Base-by-base conservation (phyloP, 306 rosid species). In the Sechiopsis laciniata region DNA sequence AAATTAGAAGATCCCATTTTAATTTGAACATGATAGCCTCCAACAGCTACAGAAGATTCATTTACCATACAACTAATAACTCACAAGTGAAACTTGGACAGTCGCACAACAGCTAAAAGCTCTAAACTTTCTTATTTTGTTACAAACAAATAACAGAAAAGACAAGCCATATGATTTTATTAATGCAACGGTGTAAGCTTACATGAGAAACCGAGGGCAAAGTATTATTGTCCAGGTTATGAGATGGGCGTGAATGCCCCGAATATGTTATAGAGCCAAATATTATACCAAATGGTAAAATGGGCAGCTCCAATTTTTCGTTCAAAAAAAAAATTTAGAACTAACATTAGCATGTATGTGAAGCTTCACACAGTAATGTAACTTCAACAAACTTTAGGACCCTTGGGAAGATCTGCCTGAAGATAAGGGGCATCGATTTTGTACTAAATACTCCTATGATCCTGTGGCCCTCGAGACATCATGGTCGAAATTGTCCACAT, bases 401-500 rank as follows among this genome's bases (percentile, higher is more conserved):
- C n/a, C 6, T 6, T 3, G 46, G 46, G 20, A 8, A 61, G 6
- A 64, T 37, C 51, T 64, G 14, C 7, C 16, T 14, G 12, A 20
- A 46, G 26, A 8, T 37, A 32, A 64, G 70, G 20, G 45, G 19
- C 6, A 9, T 64, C 52, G 5, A 17, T 37, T 64, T n/a, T 22
- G 50, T 16, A 35, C 14, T 35, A 20, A 3, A 14, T 16, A 29
- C 69, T 35, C 48, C 19, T 61, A 24, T 61, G 67, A 61, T 26
- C 66, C 42, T 5, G 66, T 10, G 17, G 15, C 76, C 71, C 60
- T 5, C 59, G 16, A 76, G 26, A 53, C 7, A 83, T 77, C 80
- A 46, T 58, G 65, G 60, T 75, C 60, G 19, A 75, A 74, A 75
- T 82, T 80, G 74, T 83, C 51, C 55, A 87, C 55, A 72, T 87